These are phyloP conservation scores for Trichoderma sp. DNA, from an alignment of 2,329 filamentous ascomycete species.

Conservation along the genomic window DNA sequence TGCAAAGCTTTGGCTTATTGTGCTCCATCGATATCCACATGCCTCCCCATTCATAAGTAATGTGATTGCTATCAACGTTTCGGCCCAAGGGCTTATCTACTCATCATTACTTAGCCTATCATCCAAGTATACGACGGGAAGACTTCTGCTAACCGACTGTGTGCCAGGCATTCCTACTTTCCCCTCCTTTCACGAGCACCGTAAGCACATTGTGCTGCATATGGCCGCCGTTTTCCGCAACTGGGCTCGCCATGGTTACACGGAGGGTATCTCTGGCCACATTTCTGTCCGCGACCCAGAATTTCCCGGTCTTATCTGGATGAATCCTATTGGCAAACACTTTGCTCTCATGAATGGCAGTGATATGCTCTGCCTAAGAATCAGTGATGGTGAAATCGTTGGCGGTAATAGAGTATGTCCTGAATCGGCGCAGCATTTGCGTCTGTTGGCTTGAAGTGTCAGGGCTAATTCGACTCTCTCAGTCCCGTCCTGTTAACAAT, in stretches of 20 bases:
- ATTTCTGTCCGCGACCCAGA: constrained; percentile 71
- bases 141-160: not conserved
- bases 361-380: constrained; percentile 69
- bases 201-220: constrained; percentile 66
- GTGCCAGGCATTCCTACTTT: constrained; percentile 49
- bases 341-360: constrained; percentile 68
- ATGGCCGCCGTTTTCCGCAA: constrained; percentile 63
- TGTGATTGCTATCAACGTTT: not conserved
- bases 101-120: not conserved
- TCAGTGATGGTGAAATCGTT: constrained; percentile 60
- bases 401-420: constrained; percentile 58
- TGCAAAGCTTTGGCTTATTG: not conserved
- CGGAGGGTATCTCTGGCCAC: constrained; percentile 51
- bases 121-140: not conserved
- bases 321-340: constrained; percentile 68
- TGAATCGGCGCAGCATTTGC: not conserved
- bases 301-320: constrained; percentile 66
- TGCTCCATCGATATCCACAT: not conserved
- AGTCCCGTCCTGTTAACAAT: constrained; percentile 62
- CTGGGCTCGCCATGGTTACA: constrained; percentile 40
- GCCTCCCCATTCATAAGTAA: not conserved
- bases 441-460: not conserved
- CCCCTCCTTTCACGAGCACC: constrained; percentile 49
- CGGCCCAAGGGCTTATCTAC: not conserved
- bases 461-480: not conserved